These are phyloP conservation scores for Wickerhamiella musiphila DNA, from an alignment of 805 yeast genomes.

Conservation along the genomic window DNA sequence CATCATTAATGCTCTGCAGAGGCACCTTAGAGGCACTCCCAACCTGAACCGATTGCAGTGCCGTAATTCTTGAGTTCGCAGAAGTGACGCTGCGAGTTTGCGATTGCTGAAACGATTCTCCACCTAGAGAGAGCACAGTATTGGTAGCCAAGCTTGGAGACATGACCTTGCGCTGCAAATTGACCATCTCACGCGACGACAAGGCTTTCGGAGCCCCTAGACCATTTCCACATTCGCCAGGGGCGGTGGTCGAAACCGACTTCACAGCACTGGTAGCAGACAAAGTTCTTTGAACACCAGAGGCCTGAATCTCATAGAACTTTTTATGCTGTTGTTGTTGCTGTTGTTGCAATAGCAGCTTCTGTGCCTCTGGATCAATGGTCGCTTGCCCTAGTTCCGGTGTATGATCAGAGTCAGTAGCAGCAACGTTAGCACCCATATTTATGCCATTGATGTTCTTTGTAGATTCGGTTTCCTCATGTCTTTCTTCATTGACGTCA, in stretches of 20 bases:
- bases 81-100: no score
- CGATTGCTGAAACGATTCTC: no score
- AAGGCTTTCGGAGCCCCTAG: conserved; percentile 18
- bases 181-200: conserved; percentile 25
- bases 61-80: no score
- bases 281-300: conserved; percentile 39
- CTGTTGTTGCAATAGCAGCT: conserved; percentile 2
- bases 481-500: no score
- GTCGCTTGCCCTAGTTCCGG: conserved; percentile 5
- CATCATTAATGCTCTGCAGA: conserved; percentile 7
- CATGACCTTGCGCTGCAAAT: conserved; percentile 25
- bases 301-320: conserved; percentile 42
- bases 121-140: neutral
- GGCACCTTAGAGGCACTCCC: neutral
- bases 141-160: conserved; percentile 1
- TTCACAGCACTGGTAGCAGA: conserved; percentile 22
- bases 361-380: conserved; percentile 4
- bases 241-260: conserved; percentile 17
- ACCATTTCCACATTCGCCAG: conserved; percentile 18
- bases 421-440: no score
- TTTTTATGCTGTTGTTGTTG: conserved; percentile 5
- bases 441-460: no score
- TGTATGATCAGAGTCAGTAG: no score
- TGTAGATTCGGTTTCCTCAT: no score
- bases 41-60: no score